Base-by-base conservation (phyloP, 192 early-diverging fungal species). In the Anaeromyces robustus region DNA sequence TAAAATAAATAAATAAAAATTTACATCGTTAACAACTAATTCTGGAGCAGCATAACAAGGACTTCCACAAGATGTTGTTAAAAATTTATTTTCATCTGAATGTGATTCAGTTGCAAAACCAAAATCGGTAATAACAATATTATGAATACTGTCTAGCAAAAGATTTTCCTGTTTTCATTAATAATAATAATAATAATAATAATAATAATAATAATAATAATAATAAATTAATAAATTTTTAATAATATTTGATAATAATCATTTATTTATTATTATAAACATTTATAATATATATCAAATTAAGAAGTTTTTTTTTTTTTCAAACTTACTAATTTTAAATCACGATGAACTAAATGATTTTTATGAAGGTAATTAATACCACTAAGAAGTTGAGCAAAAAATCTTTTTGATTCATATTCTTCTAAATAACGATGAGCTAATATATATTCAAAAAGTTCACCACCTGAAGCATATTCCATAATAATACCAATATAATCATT, bases 21-120 rank as follows among this genome's bases (percentile, higher is more conserved):
- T 80, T 77, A 87, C 96, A 81, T 99, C 96, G 78, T 92, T 94
- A 41, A 99, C 92, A n/a, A 99, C 98, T 26, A 99, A 90, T 85
- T 99, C 98, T 3, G 98, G 98, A 12, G 98, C 98, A 5, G 98
- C 98, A 85, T 99, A 99, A 85, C 97, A 98, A 29, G 98, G 98
- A 80, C 95, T 96, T 19, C 98, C 98, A 85, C 98, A 99, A 37
- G 93, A 94, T 12, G 98, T 99, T 11, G 93, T 87, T 90, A 99
- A 92, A 79, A 98, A 29, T 84, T 94, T 93, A 84, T 91, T 90
- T 82, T 88, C 86, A 1, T 93, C 87, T 17, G 88, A 88, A 26
- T 89, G 86, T 77, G 95, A 94, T 87, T 94, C 92, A 81, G 96
- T 97, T 26, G 97, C 96, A 86, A 99, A 99, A 18, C 97, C 97